Evolutionary conservation across 306 rosid species (phyloP).

Genomic region (Astragalus glycyphyllos): DNA sequence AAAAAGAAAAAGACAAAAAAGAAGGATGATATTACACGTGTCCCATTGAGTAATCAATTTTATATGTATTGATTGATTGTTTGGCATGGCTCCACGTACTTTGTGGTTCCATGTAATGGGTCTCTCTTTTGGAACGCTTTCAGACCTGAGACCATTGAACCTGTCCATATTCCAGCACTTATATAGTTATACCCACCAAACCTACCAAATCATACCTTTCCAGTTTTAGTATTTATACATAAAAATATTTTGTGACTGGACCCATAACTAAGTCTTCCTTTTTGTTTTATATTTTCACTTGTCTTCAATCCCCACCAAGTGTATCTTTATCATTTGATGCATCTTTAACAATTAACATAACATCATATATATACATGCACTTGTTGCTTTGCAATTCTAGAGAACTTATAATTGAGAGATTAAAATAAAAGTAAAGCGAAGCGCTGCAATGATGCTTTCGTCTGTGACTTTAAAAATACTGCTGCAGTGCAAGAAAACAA

Average conservation of each 20-base stretch:
- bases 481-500: not conserved
- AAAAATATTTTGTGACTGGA: not conserved
- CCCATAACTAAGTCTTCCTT: not conserved
- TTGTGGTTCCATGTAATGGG: not conserved
- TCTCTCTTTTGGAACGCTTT: not conserved
- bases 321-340: too few species aligned
- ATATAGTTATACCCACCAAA: constrained; percentile 10
- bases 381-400: too few species aligned
- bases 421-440: too few species aligned
- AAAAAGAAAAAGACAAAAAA: too few species aligned
- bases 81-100: too few species aligned
- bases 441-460: not conserved
- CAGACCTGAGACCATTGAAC: constrained; percentile 38
- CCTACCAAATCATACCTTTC: constrained; percentile 3
- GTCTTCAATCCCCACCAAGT: not conserved
- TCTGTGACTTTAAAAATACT: not conserved
- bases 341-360: not conserved
- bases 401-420: too few species aligned
- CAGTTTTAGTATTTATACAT: not conserved
- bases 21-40: too few species aligned
- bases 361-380: not conserved
- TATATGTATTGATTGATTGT: too few species aligned
- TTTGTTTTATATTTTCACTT: too few species aligned
- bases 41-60: too few species aligned
- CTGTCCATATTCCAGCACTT: constrained; percentile 20